Evolutionary conservation across 768 basidiomycete genomes (phyloP).

Genomic region (Termitomyces sp.): DNA sequence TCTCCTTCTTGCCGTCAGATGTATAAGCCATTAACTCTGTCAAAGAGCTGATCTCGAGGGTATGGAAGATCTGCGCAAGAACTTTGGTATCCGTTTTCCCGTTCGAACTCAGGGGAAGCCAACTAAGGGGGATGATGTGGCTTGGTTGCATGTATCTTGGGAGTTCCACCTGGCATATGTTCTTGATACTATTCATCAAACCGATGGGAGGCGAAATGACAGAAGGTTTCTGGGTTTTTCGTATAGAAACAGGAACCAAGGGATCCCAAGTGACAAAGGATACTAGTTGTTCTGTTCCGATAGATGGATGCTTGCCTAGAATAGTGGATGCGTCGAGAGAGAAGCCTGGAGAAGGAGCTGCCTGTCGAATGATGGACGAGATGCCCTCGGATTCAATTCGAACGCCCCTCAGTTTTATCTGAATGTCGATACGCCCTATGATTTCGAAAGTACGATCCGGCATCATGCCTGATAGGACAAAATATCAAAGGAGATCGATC

Average conservation of each 20-base stretch:
- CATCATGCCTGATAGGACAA: conserved; percentile 39
- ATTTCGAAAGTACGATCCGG: conserved; percentile 48
- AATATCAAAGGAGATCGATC: background rate
- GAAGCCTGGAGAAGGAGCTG: conserved; percentile 20
- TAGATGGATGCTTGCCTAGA: conserved; percentile 40
- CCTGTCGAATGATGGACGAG: conserved; percentile 41
- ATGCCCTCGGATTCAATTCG: conserved; percentile 55
- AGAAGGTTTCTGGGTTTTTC: conserved; percentile 29
- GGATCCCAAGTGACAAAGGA: conserved; percentile 45
- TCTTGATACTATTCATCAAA: conserved; percentile 31
- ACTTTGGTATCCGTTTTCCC: conserved; percentile 37
- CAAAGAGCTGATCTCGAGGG: conserved; percentile 25
- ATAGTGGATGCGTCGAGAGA: conserved; percentile 41
- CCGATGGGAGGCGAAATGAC: conserved; percentile 23
- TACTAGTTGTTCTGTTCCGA: conserved; percentile 44
- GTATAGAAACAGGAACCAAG: conserved; percentile 32
- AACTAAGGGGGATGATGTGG: conserved; percentile 47
- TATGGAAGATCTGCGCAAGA: conserved; percentile 29
- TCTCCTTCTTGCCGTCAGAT: conserved; percentile 2
- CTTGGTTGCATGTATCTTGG: conserved; percentile 53
- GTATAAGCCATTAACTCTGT: conserved; percentile 20
- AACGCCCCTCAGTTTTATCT: conserved; percentile 52
- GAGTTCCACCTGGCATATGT: conserved; percentile 38
- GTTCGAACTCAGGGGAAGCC: conserved; percentile 44
- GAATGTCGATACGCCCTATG: conserved; percentile 49